Base-by-base conservation (phyloP, 1,284 basidiomycete genomes). In the Puccinia triticina region DNA sequence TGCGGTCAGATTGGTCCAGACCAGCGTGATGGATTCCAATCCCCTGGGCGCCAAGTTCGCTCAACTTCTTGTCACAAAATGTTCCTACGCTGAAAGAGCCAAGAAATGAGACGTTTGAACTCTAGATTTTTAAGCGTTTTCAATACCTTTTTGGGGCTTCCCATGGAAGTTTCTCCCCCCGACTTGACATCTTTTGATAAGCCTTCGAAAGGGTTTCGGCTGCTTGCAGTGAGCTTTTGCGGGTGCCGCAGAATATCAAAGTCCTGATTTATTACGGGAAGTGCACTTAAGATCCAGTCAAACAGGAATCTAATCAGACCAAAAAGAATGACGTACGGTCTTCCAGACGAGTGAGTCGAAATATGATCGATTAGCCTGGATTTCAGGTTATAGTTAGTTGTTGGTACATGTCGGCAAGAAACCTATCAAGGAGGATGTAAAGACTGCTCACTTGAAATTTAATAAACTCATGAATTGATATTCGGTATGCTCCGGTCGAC, bases 1-100 rank as follows among this genome's bases (percentile, higher is more conserved):
- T 90, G 66, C 93, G 90, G 84, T 96, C 94, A 37, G 91, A 90
- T 34, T 90, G 87, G n/a, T 88, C 90, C 82, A 96, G 88, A 0
- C 94, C 94, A 18, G 94, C 94, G 85, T 96, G 94, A 85, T 96
- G 94, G 11, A 93, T 90, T 11, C 93, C 94, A 73, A 96, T 91
- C 0, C 94, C 94, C 77, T 87, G 67, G 5, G 78, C 50, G 8
- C 83, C 83, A 32, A 85, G 79, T 21, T 43, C 79, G 11, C 83
- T 69, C 34, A 85, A 61, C 61, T 75, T 76, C 37, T 69, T 75
- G 50, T 79, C 64, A 37, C 34, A 61, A 77, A 75, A 84, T 34
- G 16, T 23, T 69, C 32, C 72, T 57, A 7, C 67, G 46, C 37
- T 83, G n/a, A 14, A 72, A 67, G 57, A 61, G 46, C 26, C 57